Percentiles rank a stretch among this genome's conserved stretches.
phyloP scores from a whole-genome alignment of 2,329 filamentous ascomycete genomes.

The Claviceps purpurea region DNA sequence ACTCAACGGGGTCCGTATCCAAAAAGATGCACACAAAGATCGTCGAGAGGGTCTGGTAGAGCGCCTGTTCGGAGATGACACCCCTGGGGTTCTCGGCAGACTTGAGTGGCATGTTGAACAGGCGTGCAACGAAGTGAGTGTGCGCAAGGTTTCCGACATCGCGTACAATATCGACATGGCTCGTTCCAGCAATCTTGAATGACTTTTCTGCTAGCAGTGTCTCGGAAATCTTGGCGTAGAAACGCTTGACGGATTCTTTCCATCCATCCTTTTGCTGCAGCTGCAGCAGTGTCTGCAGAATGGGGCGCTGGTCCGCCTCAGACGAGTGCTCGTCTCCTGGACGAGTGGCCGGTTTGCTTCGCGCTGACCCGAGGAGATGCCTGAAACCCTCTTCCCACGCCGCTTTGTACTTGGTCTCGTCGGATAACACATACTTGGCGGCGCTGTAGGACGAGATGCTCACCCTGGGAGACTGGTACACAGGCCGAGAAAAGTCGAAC shows the following conservation, averaged over 20 bases:
- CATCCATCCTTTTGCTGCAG: slow-evolving; percentile 52
- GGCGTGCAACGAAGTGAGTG: slow-evolving; percentile 47
- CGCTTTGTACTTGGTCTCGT: slow-evolving; percentile 47
- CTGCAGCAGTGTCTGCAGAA: slow-evolving; percentile 30
- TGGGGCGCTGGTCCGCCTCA: neutral
- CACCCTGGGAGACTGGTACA: slow-evolving; percentile 33
- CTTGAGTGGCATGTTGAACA: slow-evolving; percentile 56
- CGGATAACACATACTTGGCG: slow-evolving; percentile 47
- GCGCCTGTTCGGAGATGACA: slow-evolving; percentile 38
- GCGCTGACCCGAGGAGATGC: slow-evolving; percentile 44
- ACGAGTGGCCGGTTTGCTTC: slow-evolving; percentile 42
- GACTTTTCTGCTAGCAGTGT: slow-evolving; percentile 51
- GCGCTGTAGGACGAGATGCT: slow-evolving; percentile 48
- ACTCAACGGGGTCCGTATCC: slow-evolving; percentile 52
- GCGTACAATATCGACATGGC: slow-evolving; percentile 57
- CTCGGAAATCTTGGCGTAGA: slow-evolving; percentile 50
- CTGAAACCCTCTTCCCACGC: slow-evolving; percentile 51
- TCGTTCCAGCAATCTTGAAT: slow-evolving; percentile 39
- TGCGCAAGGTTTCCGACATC: slow-evolving; percentile 57
- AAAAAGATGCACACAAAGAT: slow-evolving; percentile 55
- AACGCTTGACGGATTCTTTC: slow-evolving; percentile 47
- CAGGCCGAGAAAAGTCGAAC: slow-evolving; percentile 57
- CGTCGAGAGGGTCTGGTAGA: slow-evolving; percentile 49
- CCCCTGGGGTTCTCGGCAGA: slow-evolving; percentile 46
- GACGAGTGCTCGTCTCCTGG: neutral